phyloP scores from a whole-genome alignment of 768 basidiomycete genomes.

The Flagelloscypha sp. region DNA sequence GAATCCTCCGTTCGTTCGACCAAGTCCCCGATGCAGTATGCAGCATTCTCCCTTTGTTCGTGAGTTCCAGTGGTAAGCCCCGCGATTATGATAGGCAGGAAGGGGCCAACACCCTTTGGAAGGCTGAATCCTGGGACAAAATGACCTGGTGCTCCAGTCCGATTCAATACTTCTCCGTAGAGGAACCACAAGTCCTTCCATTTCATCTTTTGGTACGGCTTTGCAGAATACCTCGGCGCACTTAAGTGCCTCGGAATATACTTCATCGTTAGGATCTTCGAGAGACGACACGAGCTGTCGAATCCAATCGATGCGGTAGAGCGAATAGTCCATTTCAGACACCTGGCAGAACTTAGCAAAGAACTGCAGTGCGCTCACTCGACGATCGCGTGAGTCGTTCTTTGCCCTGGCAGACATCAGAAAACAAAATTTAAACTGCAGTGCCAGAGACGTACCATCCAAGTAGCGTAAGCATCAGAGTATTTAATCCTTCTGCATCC shows the following conservation, averaged over 20 bases:
- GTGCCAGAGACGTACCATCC: conserved; percentile 57
- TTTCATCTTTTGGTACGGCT: conserved; percentile 84
- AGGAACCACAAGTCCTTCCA: conserved; percentile 85
- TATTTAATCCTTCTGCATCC: conserved; percentile 85
- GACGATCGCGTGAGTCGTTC: conserved; percentile 56
- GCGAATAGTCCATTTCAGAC: conserved; percentile 68
- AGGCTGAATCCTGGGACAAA: conserved; percentile 81
- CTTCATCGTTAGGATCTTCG: conserved; percentile 65
- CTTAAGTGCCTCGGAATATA: conserved; percentile 75
- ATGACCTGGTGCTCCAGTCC: conserved; percentile 67
- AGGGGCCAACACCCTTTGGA: conserved; percentile 74
- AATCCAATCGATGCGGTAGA: conserved; percentile 93
- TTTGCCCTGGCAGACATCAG: conserved; percentile 59
- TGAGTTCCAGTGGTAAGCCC: conserved; percentile 93
- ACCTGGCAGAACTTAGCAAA: conserved; percentile 80
- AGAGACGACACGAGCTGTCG: conserved; percentile 77
- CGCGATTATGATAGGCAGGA: conserved; percentile 82
- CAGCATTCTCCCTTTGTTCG: conserved; percentile 91
- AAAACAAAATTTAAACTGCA: background rate
- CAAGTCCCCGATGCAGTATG: conserved; percentile 93
- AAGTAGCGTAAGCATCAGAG: conserved; percentile 79
- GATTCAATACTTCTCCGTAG: conserved; percentile 83
- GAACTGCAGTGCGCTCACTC: conserved; percentile 71
- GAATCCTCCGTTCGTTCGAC: conserved; percentile 79
- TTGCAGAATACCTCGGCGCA: conserved; percentile 89